Conservation (phyloP, 371 early-diverging fungal species). For the Mortierella sp. region DNA sequence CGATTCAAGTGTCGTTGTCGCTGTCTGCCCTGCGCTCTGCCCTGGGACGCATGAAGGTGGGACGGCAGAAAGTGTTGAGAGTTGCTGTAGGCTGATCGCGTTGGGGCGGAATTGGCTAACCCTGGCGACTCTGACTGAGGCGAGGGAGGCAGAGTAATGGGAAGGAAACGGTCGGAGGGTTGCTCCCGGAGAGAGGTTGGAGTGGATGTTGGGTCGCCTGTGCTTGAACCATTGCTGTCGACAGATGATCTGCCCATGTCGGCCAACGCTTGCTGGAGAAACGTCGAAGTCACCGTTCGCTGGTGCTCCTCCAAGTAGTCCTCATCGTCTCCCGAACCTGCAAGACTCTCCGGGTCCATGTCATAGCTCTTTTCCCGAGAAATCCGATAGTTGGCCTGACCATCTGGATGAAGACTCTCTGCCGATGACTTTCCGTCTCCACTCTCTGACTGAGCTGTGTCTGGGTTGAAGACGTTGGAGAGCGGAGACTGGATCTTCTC, state of each 20-base stretch:
- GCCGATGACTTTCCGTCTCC: slow-evolving; percentile 39
- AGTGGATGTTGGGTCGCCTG: not conserved
- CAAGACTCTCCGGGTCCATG: slow-evolving; percentile 24
- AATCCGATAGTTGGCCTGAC: slow-evolving; percentile 6
- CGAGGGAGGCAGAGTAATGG: slow-evolving; percentile 24
- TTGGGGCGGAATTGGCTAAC: slow-evolving; percentile 35
- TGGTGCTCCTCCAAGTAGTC: slow-evolving; percentile 40
- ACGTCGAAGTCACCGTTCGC: slow-evolving; percentile 28
- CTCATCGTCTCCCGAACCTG: slow-evolving; percentile 42
- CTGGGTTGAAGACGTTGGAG: slow-evolving; percentile 57
- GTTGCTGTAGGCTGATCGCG: slow-evolving; percentile 29
- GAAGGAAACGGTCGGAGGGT: slow-evolving; percentile 15
- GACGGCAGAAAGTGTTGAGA: slow-evolving; percentile 25
- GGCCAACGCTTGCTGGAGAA: slow-evolving; percentile 7
- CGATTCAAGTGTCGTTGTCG: slow-evolving; percentile 37
- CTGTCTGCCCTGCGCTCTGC: slow-evolving; percentile 25
- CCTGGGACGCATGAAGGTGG: slow-evolving; percentile 23
- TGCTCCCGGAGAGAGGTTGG: slow-evolving; percentile 15
- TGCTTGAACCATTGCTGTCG: slow-evolving; percentile 22
- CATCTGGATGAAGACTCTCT: slow-evolving; percentile 14
- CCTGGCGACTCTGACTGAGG: slow-evolving; percentile 24
- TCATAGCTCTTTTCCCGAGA: slow-evolving; percentile 30
- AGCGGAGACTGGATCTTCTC: slow-evolving; percentile 55
- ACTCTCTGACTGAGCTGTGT: slow-evolving; percentile 30
- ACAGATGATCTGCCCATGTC: slow-evolving; percentile 23